Evolutionary conservation across 2,329 filamentous ascomycete species (phyloP), one percentile per base, ranked within the genome.

Genomic region (Aspergillus sp.): DNA sequence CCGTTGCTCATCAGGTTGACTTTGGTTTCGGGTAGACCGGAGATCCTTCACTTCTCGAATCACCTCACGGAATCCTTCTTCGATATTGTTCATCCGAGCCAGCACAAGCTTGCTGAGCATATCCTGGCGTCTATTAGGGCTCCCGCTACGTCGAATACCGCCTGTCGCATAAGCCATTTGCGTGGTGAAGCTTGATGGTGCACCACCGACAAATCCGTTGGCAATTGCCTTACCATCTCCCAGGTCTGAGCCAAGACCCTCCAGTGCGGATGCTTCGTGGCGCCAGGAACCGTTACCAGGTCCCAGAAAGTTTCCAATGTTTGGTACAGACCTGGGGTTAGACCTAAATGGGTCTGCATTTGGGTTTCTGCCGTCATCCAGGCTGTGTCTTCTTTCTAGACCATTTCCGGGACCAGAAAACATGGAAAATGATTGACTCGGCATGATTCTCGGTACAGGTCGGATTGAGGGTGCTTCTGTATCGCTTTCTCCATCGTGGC

Each of bases 41-140:
- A 77, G 64, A 52, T 86, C 85, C 61, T 90, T 86, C 72, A 96
- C 88, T 73, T 95, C 91, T 61, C 85, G 86, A 56, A 92, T 84
- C n/a, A 96, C 88, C 59, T 96, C 91, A 2, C 89, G 84, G 72
- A 98, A 93, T 14, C 92, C 89, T 74, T 96, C 91, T 72, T 98
- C 93, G 2, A 98, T 81, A 7, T 89, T 93, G 72, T 95, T 95
- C 91, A 97, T 97, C 35, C 91, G 82, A 8, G 91, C 91, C 46
- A 97, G 79, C 75, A 97, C 89, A 46, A 96, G 82, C 56, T 91
- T 85, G 64, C 88, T 84, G 69, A 89, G 87, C 83, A 93, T 89
- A 41, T 90, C 84, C 68, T 90, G 88, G 72, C 84, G 81, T 80
- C 79, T 78, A 25, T 77, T 77, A 12, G 76, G 74, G 25, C 71